Evolutionary conservation across 2,329 filamentous ascomycete species (phyloP).

Genomic region (Arthrinium puccinioides): DNA sequence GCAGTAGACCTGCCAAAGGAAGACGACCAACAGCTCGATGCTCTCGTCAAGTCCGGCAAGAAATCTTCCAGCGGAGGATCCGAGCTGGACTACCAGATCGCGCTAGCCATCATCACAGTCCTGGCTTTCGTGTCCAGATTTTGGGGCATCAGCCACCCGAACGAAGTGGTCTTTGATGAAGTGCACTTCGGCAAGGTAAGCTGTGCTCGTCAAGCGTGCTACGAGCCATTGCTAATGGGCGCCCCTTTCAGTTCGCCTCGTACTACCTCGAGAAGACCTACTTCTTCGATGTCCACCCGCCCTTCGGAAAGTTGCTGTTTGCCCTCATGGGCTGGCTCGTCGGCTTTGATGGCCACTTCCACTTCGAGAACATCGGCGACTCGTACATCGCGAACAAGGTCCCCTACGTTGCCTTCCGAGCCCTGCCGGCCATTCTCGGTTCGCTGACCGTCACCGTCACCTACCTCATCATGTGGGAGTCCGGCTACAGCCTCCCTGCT

Average conservation of each 20-base stretch:
- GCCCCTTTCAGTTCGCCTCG: slow-evolving; percentile 52
- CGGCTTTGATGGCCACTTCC: slow-evolving; percentile 92
- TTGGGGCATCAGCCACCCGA: slow-evolving; percentile 90
- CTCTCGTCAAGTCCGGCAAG: slow-evolving; percentile 33
- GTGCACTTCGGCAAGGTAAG: slow-evolving; percentile 98
- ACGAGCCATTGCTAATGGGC: slow-evolving; percentile 1
- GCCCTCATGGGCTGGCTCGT: slow-evolving; percentile 96
- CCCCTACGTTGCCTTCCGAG: slow-evolving; percentile 91
- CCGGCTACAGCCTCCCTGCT: slow-evolving; percentile 90
- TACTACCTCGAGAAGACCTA: slow-evolving; percentile 94
- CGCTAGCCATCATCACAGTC: slow-evolving; percentile 67
- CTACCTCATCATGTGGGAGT: slow-evolving; percentile 99
- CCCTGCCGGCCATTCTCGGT: slow-evolving; percentile 85
- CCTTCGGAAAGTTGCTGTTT: slow-evolving; percentile 96
- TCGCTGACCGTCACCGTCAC: slow-evolving; percentile 89
- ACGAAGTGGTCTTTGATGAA: slow-evolving; percentile 97
- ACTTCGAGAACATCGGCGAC: slow-evolving; percentile 98
- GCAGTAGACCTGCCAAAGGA: slow-evolving; percentile 16
- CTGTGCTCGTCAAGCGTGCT: slow-evolving; percentile 4
- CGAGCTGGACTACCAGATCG: slow-evolving; percentile 83
- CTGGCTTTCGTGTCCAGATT: slow-evolving; percentile 89
- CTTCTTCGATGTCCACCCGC: slow-evolving; percentile 99
- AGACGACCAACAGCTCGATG: slow-evolving; percentile 43
- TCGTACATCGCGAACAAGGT: slow-evolving; percentile 97
- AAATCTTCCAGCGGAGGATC: slow-evolving; percentile 34